Evolutionary conservation across 1,284 basidiomycete species (phyloP).

Genomic region (Irpex rosettiformis): DNA sequence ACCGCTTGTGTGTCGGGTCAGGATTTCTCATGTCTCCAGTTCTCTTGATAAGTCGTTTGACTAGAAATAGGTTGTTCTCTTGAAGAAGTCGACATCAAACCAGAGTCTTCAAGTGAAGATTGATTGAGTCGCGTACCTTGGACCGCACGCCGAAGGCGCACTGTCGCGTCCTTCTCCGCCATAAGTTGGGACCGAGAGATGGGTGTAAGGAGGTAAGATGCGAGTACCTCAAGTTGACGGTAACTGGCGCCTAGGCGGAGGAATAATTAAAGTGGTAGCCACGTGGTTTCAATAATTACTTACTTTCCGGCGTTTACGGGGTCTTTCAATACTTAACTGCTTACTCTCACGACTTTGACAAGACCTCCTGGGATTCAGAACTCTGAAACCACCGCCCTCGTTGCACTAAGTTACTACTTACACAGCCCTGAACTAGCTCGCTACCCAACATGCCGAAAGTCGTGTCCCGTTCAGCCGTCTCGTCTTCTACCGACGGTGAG

Average conservation of each 20-base stretch:
- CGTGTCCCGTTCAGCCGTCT: slow-evolving; percentile 75
- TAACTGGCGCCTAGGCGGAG: slow-evolving; percentile 12
- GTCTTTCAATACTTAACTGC: neutral
- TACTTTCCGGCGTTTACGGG: neutral
- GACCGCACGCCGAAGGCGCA: slow-evolving; percentile 72
- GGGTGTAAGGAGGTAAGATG: slow-evolving; percentile 17
- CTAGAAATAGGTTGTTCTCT: slow-evolving; percentile 92
- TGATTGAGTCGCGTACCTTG: slow-evolving; percentile 49
- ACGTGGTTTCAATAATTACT: slow-evolving; percentile 11
- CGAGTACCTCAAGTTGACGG: slow-evolving; percentile 14
- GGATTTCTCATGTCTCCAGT: slow-evolving; percentile 83
- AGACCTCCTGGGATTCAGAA: neutral
- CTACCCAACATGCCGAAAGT: slow-evolving; percentile 66
- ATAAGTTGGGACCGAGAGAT: slow-evolving; percentile 34
- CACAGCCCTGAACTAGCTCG: too few species aligned
- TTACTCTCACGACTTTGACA: neutral
- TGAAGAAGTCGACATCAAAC: slow-evolving; percentile 16
- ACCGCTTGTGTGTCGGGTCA: slow-evolving; percentile 68
- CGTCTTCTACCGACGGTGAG: slow-evolving; percentile 76
- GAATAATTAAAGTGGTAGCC: slow-evolving; percentile 10
- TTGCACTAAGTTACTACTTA: too few species aligned
- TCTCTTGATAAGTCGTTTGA: slow-evolving; percentile 75
- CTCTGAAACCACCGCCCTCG: neutral
- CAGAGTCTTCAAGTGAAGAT: slow-evolving; percentile 18
- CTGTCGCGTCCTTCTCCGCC: slow-evolving; percentile 79